Conservation (phyloP, 169 alveolate species). For the Plasmodium yoelii region DNA sequence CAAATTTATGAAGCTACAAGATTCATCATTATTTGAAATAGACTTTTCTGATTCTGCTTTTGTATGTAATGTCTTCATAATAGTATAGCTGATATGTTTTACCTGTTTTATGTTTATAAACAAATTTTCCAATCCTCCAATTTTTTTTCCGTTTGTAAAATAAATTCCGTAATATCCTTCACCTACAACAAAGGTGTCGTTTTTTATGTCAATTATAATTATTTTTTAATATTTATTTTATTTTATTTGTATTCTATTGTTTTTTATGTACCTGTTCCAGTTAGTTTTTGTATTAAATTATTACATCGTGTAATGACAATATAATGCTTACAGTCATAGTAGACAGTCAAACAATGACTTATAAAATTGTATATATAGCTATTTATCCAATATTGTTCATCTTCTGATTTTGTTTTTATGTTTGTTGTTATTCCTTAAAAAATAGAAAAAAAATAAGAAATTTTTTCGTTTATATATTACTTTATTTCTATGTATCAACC, state of each 20-base stretch:
- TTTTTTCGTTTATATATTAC: not conserved
- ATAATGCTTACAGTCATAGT: slow-evolving; percentile 68
- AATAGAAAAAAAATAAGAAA: not conserved
- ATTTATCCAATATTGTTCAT: slow-evolving; percentile 59
- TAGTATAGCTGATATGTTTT: slow-evolving; percentile 57
- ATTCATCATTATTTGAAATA: slow-evolving; percentile 56
- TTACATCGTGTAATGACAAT: slow-evolving; percentile 39
- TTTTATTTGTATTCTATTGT: not conserved
- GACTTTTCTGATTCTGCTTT: slow-evolving; percentile 56
- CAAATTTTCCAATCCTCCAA: slow-evolving; percentile 54
- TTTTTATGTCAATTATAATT: not conserved
- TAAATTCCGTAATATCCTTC: slow-evolving; percentile 62
- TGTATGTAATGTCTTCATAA: slow-evolving; percentile 57
- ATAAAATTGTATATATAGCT: slow-evolving; percentile 69
- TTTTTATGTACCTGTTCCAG: slow-evolving; percentile 46
- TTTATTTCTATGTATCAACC: not conserved
- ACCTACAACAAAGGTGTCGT: slow-evolving; percentile 3
- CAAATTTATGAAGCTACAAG: slow-evolving; percentile 53
- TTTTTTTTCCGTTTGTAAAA: slow-evolving; percentile 70
- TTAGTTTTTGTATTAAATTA: slow-evolving; percentile 61
- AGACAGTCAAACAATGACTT: slow-evolving; percentile 50
- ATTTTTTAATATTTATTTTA: not conserved
- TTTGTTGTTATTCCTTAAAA: slow-evolving; percentile 54
- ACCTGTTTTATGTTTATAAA: slow-evolving; percentile 70
- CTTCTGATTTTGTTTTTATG: slow-evolving; percentile 29